A percentile compares a stretch with the other conserved stretches of the same genome.
Evolutionary conservation across 164 flowering plant species (phyloP).

Genomic region (Tetrastigma voinierianum): DNA sequence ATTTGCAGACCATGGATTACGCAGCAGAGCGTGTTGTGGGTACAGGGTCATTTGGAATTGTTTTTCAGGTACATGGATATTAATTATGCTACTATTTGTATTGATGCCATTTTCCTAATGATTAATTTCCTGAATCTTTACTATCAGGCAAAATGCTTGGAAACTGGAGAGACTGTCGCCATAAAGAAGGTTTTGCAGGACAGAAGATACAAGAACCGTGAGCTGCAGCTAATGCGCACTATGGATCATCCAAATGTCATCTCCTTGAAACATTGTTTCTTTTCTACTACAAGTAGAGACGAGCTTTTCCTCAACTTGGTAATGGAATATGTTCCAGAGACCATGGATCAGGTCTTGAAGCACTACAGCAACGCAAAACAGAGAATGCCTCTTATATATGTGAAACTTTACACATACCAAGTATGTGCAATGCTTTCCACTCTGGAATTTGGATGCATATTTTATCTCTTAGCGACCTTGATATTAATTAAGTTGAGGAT

Average conservation of each 20-base stretch:
- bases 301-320: slow-evolving; percentile 72
- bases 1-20: slow-evolving; percentile 43
- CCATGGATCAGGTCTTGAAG: slow-evolving; percentile 55
- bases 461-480: not conserved
- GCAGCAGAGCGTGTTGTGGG: slow-evolving; percentile 57
- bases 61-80: slow-evolving; percentile 33
- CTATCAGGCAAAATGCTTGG: slow-evolving; percentile 51
- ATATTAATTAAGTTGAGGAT: slow-evolving; percentile 1
- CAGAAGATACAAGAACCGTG: slow-evolving; percentile 68
- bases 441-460: not conserved
- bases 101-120: not conserved
- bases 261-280: slow-evolving; percentile 59
- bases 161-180: slow-evolving; percentile 66
- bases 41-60: slow-evolving; percentile 53
- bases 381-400: slow-evolving; percentile 63
- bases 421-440: slow-evolving; percentile 17
- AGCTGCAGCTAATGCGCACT: slow-evolving; percentile 59
- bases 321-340: slow-evolving; percentile 71
- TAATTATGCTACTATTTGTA: not conserved
- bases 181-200: slow-evolving; percentile 75
- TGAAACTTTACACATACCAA: slow-evolving; percentile 63
- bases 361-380: slow-evolving; percentile 62
- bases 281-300: slow-evolving; percentile 63
- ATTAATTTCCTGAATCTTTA: too few relatives aligned
- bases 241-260: slow-evolving; percentile 69